Evolutionary conservation across 139 green algal genomes (phyloP), one percentile per base, ranked within the genome.

Genomic region (Chlorokybus atmophyticus): DNA sequence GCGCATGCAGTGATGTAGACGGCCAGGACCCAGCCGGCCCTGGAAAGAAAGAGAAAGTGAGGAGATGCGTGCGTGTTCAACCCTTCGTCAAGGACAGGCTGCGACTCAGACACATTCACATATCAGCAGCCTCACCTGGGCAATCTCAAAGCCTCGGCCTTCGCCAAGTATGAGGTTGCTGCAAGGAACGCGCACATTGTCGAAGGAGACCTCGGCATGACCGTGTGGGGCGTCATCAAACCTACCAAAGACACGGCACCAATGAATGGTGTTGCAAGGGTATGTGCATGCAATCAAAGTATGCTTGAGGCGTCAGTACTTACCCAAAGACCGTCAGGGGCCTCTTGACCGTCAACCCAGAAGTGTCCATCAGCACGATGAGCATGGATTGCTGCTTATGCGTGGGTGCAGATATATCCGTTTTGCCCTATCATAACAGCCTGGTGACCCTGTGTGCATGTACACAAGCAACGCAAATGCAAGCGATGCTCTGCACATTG

Each of bases 1-100:
- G 5, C 92, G 82, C 89, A 96, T 96, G 81, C 92, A 99, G 80
- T 99, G 92, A 74, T 99, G 92, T 62, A 99, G 73, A n/a, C 92
- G 75, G 0, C 92, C 92, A 0, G 92, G 92, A 4, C 92, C 92
- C 52, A 99, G 73, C 3, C 92, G 79, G 2, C 87, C 66, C 62
- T 70, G 61, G 24, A 26, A 19, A 21, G 21, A 24, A 25, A 24
- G 14, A 17, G 26, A 7, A 49, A 8, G 10, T 23, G 42, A 41
- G 82, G n/a, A n/a, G n/a, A n/a, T n/a, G n/a, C n/a, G n/a, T n/a
- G n/a, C n/a, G n/a, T n/a, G n/a, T n/a, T n/a, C n/a, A n/a, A n/a
- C n/a, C n/a, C n/a, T n/a, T n/a, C n/a, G n/a, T n/a, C n/a, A n/a
- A n/a, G n/a, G n/a, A n/a, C n/a, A n/a, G n/a, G n/a, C n/a, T n/a